These are phyloP conservation scores for Leptographium wingfieldii DNA, from an alignment of 2,329 filamentous ascomycete genomes.

Conservation along the genomic window DNA sequence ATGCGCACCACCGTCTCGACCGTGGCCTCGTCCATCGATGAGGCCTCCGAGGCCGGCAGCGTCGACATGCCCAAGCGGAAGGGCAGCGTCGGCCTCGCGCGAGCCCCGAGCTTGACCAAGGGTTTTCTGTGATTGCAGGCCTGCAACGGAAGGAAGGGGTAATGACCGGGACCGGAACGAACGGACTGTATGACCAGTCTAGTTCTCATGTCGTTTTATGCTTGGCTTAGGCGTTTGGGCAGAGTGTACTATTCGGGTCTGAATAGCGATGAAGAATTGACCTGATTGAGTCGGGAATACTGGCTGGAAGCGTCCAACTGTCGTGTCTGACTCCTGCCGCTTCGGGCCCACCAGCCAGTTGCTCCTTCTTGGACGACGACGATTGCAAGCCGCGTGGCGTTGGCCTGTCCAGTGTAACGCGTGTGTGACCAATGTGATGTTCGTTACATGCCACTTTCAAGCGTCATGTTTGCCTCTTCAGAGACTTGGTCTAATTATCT, in stretches of 20 bases:
- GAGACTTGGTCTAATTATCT: too few species aligned
- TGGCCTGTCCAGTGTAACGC: too few species aligned
- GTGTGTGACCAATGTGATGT: too few species aligned
- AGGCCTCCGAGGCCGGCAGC: background rate
- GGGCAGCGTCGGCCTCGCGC: slow-evolving; percentile 47
- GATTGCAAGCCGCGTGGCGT: too few species aligned
- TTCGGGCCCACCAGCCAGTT: too few species aligned
- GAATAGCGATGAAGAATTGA: background rate
- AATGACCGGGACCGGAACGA: background rate
- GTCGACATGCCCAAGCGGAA: slow-evolving; percentile 49
- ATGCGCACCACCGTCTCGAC: slow-evolving; percentile 18
- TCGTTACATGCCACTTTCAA: too few species aligned
- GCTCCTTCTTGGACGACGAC: too few species aligned
- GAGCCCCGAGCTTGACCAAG: slow-evolving; percentile 59
- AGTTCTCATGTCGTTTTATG: background rate
- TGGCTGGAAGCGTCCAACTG: too few species aligned
- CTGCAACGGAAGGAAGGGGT: background rate
- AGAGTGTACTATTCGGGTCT: too few species aligned
- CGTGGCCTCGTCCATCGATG: slow-evolving; percentile 29
- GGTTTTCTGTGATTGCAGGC: slow-evolving; percentile 45
- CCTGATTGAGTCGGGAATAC: too few species aligned
- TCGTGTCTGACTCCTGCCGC: too few species aligned
- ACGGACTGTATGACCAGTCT: background rate
- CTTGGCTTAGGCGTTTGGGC: background rate
- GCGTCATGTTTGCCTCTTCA: too few species aligned